Evolutionary conservation across 257 asterid genomes (phyloP), one percentile per base, ranked within the genome.

Genomic region (Primulina huaijiensis): DNA sequence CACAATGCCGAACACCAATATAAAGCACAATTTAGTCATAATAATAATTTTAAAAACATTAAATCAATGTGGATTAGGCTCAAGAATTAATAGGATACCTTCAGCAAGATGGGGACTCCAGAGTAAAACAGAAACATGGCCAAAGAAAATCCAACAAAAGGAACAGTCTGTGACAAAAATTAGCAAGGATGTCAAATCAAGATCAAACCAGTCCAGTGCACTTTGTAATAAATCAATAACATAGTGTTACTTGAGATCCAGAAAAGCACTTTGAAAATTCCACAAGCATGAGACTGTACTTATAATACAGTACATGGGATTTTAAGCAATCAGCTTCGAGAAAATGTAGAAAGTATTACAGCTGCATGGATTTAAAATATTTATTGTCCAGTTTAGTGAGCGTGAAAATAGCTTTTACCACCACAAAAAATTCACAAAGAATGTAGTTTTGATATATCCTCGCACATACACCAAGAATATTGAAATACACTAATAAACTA

Each of bases 91-190:
- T 72, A 60, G 20, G 23, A 33, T 82, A 92, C 97, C 98, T 88
- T 88, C 20, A 89, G 84, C 71, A 92, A 79, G 82, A 90, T 14
- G 0, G 98, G 96, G 56, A 92, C 98, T 30, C 88, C 81, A 0
- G 97, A 88, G 87, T 92, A 92, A 77, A 92, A 92, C 64, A 87
- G 75, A 77, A 90, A 89, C 98, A 92, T 88, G 64, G 98, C 96
- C 73, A 83, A 35, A 25, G 97, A 84, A 80, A 92, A 92, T 77
- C 98, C 97, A 33, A 84, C 68, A 62, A 92, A 92, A 30, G 98
- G 98, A 85, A 92, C 29, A 37, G 85, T 75, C 98, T 92, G 90
- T 68, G 71, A 74, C 65, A 68, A 61, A 60, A 38, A 74, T 23
- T 55, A 71, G 58, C 53, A 80, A 31, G 31, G 27, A 30, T 35